phyloP scores from a whole-genome alignment of 345 rosid species.

The Camelina laxa region DNA sequence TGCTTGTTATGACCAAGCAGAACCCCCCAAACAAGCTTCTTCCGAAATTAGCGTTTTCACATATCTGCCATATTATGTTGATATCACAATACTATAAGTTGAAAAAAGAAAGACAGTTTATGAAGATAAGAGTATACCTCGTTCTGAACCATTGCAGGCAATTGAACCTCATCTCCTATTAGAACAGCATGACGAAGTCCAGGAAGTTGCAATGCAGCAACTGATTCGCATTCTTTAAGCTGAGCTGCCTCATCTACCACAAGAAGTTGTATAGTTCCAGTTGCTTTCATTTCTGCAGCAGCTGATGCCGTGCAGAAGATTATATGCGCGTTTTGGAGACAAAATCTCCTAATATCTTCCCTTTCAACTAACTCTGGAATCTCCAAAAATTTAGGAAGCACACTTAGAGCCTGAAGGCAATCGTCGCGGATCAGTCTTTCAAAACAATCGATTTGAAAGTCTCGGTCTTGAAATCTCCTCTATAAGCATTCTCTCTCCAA shows the following conservation, averaged over 20 bases:
- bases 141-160: conserved; percentile 54
- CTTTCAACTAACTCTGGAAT: background rate
- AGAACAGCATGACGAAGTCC: conserved; percentile 52
- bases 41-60: conserved; percentile 48
- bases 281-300: conserved; percentile 31
- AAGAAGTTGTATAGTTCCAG: conserved; percentile 1
- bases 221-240: conserved; percentile 58
- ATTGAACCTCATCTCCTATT: conserved; percentile 54
- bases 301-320: conserved; percentile 53
- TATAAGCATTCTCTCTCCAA: background rate
- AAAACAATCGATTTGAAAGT: conserved; percentile 1
- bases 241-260: conserved; percentile 63
- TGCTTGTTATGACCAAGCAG: conserved; percentile 53
- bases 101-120: too few relatives aligned
- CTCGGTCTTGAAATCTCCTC: background rate
- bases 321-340: conserved; percentile 44
- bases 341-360: conserved; percentile 8
- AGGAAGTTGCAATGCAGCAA: conserved; percentile 48
- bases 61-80: too few relatives aligned
- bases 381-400: background rate
- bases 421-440: background rate
- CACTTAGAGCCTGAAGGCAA: background rate
- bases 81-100: too few relatives aligned
- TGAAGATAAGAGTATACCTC: conserved; percentile 30
- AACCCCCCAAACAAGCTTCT: conserved; percentile 72